Evolutionary conservation across 345 rosid genomes (phyloP), one percentile per base, ranked within the genome.

Genomic region (Draba incana): DNA sequence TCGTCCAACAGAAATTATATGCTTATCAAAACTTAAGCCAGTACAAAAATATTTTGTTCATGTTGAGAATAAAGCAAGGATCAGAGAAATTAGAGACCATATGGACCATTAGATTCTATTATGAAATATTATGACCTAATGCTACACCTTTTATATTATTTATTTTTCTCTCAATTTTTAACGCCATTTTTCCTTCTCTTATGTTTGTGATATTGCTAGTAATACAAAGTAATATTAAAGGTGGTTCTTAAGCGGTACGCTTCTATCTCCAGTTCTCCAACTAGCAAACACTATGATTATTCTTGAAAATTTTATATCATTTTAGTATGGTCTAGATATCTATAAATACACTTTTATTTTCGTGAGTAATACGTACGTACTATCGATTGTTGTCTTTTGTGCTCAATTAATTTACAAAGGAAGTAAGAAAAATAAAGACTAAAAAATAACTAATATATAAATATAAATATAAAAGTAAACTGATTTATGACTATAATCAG

Each of bases 281-380:
- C 77, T 73, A 58, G 77, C 48, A 51, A 59, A 66, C 72, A 73
- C 33, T 50, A 73, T 73, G 77, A 73, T 73, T 66, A 46, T 58
- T 37, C 61, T 55, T 65, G 48, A 66, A 64, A 65, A 7, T 65
- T 66, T 6, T 57, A 49, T 66, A 73, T 58, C 62, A 66, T 73
- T 66, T 66, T 58, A 66, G 33, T 24, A 58, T 64, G 28, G 53
- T 41, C 59, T 59, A 47, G 47, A 55, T 2, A 57, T 65, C 39
- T 35, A 35, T 35, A 35, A 8, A 46, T 20, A 64, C 33, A 31
- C 38, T 58, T 59, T 59, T 68, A 46, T 31, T 39, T 54, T 54
- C 15, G 24, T 37, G 64, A 63, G 63, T 71, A 63, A 62, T 45
- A 54, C 57, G 48, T 62, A 46, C 62, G 60, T 50, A 53, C 41